Evolutionary conservation across 257 asterid species (phyloP).

Genomic region (Misopates orontium): DNA sequence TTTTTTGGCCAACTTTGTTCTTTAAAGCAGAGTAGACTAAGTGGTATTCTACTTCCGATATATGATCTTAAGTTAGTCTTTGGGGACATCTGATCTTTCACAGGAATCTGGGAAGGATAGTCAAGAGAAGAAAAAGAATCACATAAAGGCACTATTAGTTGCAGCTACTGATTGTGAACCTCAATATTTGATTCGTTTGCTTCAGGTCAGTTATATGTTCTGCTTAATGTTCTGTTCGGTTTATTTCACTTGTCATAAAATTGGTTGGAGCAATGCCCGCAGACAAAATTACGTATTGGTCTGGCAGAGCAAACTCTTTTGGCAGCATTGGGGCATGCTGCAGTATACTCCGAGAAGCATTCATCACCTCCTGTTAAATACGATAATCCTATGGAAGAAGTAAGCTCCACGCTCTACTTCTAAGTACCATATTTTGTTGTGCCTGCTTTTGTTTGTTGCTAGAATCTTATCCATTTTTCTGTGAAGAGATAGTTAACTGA

Average conservation of each 20-base stretch:
- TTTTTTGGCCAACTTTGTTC: no score
- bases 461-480: constrained; percentile 5
- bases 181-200: constrained; percentile 88
- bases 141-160: constrained; percentile 78
- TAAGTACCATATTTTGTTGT: not conserved
- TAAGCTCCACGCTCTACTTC: constrained; percentile 29
- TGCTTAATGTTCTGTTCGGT: constrained; percentile 11
- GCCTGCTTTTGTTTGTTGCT: not conserved
- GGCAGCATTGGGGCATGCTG: constrained; percentile 85
- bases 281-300: constrained; percentile 89
- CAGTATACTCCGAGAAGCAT: constrained; percentile 64
- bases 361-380: constrained; percentile 55
- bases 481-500: not conserved
- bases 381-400: constrained; percentile 77
- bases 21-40: not conserved
- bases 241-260: constrained; percentile 28
- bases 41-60: constrained; percentile 9
- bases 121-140: constrained; percentile 87
- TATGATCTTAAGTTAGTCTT: constrained; percentile 24
- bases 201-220: constrained; percentile 57
- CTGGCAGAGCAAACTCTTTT: constrained; percentile 91
- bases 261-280: constrained; percentile 45
- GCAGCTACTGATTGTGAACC: constrained; percentile 99
- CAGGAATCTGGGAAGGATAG: constrained; percentile 98
- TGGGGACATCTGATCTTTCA: constrained; percentile 21